Conservation (phyloP, 1,284 basidiomycete species). For the Malassezia globosa region DNA sequence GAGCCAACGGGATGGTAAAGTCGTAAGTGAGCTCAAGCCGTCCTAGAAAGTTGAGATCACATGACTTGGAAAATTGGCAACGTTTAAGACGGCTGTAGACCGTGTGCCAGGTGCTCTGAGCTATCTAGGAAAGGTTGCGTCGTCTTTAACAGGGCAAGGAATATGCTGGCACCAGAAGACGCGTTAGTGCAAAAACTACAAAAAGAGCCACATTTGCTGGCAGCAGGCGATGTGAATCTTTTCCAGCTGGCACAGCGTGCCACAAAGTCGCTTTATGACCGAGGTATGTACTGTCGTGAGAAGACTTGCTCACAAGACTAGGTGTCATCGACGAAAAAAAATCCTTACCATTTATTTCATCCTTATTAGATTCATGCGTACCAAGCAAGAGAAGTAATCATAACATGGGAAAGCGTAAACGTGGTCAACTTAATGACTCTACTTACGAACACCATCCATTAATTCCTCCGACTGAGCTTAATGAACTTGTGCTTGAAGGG, state of each 20-base stretch:
- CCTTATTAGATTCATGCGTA: conserved; percentile 9
- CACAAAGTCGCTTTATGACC: conserved; percentile 15
- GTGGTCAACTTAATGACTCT: conserved; percentile 28
- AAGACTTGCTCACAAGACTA: neutral
- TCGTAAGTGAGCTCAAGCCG: no score
- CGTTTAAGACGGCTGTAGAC: no score
- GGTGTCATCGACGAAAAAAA: conserved; percentile 7
- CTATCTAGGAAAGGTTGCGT: no score
- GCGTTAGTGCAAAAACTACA: neutral
- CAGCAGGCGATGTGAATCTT: neutral
- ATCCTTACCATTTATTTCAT: conserved; percentile 13
- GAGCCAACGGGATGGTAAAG: no score
- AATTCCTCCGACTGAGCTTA: conserved; percentile 62
- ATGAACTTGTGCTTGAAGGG: conserved; percentile 65
- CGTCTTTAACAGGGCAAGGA: no score
- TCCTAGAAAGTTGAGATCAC: no score
- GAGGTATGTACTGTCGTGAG: conserved; percentile 12
- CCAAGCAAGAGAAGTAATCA: no score
- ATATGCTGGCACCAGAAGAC: neutral
- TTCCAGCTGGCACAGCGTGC: neutral
- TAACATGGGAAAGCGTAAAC: conserved; percentile 16
- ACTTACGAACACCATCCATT: conserved; percentile 40
- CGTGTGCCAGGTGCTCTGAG: no score
- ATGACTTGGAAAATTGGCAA: no score
- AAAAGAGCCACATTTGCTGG: conserved; percentile 4